These are phyloP conservation scores for Smallanthus sonchifolius DNA, from an alignment of 129 eudicot genomes.

Conservation along the genomic window DNA sequence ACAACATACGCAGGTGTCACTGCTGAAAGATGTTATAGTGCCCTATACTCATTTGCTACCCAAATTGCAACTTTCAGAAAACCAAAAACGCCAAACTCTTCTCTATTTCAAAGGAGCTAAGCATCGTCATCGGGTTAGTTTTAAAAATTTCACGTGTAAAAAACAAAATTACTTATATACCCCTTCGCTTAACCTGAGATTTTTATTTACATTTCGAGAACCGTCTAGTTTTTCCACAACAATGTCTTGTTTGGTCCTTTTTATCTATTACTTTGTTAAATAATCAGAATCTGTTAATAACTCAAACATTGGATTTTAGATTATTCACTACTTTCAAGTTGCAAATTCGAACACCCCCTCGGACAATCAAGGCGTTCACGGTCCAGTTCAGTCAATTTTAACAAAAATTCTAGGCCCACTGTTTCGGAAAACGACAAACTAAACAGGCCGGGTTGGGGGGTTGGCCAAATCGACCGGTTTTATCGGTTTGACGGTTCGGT, in stretches of 20 bases:
- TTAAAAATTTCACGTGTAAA: neutral
- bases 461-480: neutral
- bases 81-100: conserved; percentile 59
- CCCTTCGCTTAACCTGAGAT: neutral
- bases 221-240: neutral
- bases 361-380: neutral
- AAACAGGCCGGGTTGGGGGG: neutral
- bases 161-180: neutral
- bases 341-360: neutral
- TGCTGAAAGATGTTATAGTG: conserved; percentile 85
- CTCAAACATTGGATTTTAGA: neutral
- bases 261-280: neutral
- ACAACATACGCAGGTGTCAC: conserved; percentile 88
- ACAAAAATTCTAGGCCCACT: neutral
- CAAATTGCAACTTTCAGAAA: conserved; percentile 45
- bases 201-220: neutral
- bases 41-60: conserved; percentile 88
- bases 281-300: neutral
- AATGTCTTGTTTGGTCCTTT: neutral
- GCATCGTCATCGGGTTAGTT: conserved; percentile 91
- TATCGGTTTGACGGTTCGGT: neutral
- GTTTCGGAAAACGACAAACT: neutral
- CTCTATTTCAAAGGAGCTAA: conserved; percentile 97
- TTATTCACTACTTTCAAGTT: neutral
- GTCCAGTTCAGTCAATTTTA: neutral